These are phyloP conservation scores for Chlamydomonas sp. DNA, from an alignment of 139 green algal species.

Conservation along the genomic window DNA sequence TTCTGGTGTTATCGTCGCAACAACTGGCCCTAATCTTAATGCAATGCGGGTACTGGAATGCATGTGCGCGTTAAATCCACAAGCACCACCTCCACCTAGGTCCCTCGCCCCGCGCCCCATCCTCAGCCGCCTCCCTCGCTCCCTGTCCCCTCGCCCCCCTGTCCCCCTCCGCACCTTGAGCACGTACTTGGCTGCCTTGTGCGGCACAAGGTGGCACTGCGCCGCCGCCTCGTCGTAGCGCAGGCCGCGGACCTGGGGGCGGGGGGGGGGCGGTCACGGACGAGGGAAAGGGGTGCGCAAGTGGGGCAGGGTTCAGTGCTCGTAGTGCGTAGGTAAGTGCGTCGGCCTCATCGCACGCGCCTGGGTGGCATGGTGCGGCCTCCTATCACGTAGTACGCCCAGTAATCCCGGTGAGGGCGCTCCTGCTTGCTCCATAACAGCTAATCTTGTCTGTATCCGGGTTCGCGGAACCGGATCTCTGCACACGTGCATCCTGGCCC, in stretches of 20 bases:
- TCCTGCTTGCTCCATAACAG: too few species aligned
- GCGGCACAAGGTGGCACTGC: constrained; percentile 37
- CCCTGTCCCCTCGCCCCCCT: neutral
- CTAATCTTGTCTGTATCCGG: too few species aligned
- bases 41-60: neutral
- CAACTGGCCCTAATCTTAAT: neutral
- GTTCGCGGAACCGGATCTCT: too few species aligned
- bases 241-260: constrained; percentile 32
- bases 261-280: neutral
- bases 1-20: neutral
- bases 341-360: too few species aligned
- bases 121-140: neutral
- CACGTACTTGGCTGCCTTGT: constrained; percentile 36
- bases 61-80: neutral
- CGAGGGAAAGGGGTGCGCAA: too few species aligned
- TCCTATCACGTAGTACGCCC: too few species aligned
- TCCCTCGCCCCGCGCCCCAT: neutral
- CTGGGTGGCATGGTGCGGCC: too few species aligned
- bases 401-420: too few species aligned
- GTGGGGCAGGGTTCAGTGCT: too few species aligned
- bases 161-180: neutral
- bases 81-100: neutral
- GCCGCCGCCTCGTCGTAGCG: constrained; percentile 29
- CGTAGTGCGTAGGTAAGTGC: too few species aligned
- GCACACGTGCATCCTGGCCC: too few species aligned